phyloP scores from a whole-genome alignment of 164 flowering plant genomes.

The Vitis labrusca region DNA sequence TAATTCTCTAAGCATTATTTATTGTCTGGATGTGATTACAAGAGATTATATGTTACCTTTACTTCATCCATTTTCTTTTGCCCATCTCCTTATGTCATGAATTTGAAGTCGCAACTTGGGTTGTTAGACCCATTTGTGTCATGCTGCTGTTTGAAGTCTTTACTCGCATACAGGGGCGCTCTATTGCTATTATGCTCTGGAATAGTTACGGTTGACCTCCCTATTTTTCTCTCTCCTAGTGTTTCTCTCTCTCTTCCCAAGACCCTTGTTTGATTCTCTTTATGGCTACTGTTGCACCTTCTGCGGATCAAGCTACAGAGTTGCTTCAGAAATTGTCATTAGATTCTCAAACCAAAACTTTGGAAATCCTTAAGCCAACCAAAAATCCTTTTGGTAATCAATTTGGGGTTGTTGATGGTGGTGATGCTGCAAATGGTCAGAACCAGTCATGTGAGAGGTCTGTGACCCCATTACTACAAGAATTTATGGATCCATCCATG shows the following conservation, averaged over 20 bases:
- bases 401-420: slow-evolving; percentile 41
- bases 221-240: too few species aligned
- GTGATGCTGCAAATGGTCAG: slow-evolving; percentile 42
- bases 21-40: too few species aligned
- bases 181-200: slow-evolving; percentile 46
- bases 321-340: too few species aligned
- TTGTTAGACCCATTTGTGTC: slow-evolving; percentile 71
- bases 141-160: slow-evolving; percentile 78
- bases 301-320: too few species aligned
- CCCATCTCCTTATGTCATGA: slow-evolving; percentile 58
- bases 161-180: slow-evolving; percentile 63
- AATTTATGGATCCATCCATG: slow-evolving; percentile 34
- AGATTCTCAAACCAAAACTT: too few species aligned
- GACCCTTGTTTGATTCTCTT: too few species aligned
- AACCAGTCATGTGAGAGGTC: slow-evolving; percentile 43
- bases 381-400: slow-evolving; percentile 33
- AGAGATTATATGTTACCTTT: slow-evolving; percentile 41
- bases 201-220: slow-evolving; percentile 39
- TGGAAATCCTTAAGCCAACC: too few species aligned
- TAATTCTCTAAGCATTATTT: too few species aligned
- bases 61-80: slow-evolving; percentile 84
- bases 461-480: slow-evolving; percentile 30
- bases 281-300: too few species aligned
- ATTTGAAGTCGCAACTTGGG: slow-evolving; percentile 51
- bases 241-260: too few species aligned